Conservation (phyloP, 2,329 filamentous ascomycete genomes). For the Myriosclerotinia scirpicola region DNA sequence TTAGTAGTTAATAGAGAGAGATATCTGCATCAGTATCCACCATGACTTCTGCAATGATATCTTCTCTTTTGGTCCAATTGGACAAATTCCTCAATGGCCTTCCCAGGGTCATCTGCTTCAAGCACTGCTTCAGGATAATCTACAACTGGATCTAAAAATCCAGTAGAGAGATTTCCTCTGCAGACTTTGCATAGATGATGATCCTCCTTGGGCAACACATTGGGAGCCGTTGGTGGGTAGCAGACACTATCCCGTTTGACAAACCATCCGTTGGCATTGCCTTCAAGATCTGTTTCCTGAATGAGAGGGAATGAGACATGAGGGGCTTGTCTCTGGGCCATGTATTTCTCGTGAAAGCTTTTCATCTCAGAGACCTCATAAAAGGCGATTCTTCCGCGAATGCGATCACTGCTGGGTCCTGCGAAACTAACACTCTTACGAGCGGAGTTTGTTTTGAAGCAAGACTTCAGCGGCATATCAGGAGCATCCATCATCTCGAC, state of each 20-base stretch:
- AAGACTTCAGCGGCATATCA: conserved; percentile 14
- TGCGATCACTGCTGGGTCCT: conserved; percentile 10
- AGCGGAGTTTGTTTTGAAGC: conserved; percentile 10
- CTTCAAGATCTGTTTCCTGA: neutral
- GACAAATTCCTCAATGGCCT: neutral
- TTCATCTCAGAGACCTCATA: neutral
- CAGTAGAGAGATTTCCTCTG: neutral
- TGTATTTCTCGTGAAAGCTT: neutral
- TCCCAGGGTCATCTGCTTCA: neutral
- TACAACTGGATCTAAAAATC: conserved; percentile 12
- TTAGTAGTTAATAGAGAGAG: conserved; percentile 20
- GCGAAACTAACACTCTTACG: conserved; percentile 16
- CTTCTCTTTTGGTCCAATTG: neutral
- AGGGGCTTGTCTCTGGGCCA: neutral
- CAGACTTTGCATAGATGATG: neutral
- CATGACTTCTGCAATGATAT: neutral
- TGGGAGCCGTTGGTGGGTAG: neutral
- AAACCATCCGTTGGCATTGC: conserved; percentile 15
- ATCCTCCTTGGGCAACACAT: neutral
- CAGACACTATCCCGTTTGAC: neutral
- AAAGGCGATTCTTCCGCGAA: neutral
- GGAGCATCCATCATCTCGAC: conserved; percentile 12
- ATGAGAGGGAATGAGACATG: neutral
- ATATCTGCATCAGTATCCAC: conserved; percentile 5
- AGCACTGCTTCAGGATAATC: neutral